Percentiles rank a stretch among this genome's conserved stretches.
These are phyloP conservation scores for Penicillium paxilli DNA, from an alignment of 495 filamentous ascomycete genomes.

Conservation along the genomic window DNA sequence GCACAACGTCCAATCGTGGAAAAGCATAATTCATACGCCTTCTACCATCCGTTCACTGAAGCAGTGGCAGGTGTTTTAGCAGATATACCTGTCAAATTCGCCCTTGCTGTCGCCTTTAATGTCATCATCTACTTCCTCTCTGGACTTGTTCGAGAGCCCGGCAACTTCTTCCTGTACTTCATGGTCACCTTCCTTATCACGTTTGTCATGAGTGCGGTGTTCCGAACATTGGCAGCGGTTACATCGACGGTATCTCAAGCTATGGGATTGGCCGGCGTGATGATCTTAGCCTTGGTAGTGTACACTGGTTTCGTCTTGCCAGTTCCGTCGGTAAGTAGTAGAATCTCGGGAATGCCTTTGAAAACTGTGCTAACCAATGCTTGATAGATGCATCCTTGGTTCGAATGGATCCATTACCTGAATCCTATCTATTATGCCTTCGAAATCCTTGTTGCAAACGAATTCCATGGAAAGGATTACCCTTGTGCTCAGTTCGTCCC, in stretches of 20 bases:
- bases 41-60: conserved; percentile 60
- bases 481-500: conserved; percentile 49
- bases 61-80: conserved; percentile 52
- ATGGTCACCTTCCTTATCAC: conserved; percentile 51
- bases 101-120: conserved; percentile 44
- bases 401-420: conserved; percentile 45
- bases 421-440: conserved; percentile 47
- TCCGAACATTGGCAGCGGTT: conserved; percentile 44
- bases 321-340: too few relatives aligned
- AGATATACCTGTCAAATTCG: conserved; percentile 54
- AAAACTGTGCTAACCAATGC: too few relatives aligned
- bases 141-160: conserved; percentile 37
- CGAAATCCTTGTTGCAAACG: conserved; percentile 46
- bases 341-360: too few relatives aligned
- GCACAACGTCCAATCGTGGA: conserved; percentile 58
- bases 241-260: conserved; percentile 48
- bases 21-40: conserved; percentile 59
- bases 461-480: conserved; percentile 57
- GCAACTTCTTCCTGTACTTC: conserved; percentile 59
- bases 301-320: conserved; percentile 60
- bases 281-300: conserved; percentile 44
- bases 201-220: conserved; percentile 54
- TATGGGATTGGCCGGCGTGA: conserved; percentile 44
- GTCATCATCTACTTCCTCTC: conserved; percentile 47
- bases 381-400: conserved; percentile 53